Conservation (phyloP, 345 rosid species). For the Xanthoceras sorbifolium region DNA sequence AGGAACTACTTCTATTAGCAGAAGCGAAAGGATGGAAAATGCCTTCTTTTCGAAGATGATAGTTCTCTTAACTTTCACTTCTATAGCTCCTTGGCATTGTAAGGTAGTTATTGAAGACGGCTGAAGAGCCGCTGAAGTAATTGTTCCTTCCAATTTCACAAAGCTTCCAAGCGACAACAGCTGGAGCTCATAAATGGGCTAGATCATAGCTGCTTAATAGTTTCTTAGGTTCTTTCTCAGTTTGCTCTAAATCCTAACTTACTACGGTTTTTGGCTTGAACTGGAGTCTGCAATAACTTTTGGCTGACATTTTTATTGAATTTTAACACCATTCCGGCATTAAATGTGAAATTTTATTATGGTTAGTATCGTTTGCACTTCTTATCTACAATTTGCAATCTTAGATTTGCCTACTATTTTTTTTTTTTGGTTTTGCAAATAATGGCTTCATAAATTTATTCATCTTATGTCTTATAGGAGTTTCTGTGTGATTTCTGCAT, state of each 20-base stretch:
- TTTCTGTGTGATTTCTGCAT: not conserved
- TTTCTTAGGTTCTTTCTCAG: not conserved
- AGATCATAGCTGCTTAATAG: not conserved
- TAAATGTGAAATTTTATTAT: not conserved
- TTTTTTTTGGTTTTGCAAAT: not conserved
- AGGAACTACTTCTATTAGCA: not conserved
- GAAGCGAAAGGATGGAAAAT: not conserved
- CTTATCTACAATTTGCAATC: not conserved
- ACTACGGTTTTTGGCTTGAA: not conserved
- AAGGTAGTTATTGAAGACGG: not conserved
- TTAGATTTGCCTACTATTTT: not conserved
- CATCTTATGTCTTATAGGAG: not conserved
- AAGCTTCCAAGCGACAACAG: not conserved
- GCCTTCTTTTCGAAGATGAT: conserved; percentile 12
- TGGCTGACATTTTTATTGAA: not conserved
- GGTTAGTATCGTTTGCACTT: not conserved
- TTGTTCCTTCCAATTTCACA: not conserved
- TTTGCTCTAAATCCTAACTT: not conserved
- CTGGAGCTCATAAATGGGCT: not conserved
- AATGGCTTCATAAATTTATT: not conserved
- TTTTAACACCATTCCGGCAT: not conserved
- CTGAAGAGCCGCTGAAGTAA: not conserved
- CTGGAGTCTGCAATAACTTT: not conserved
- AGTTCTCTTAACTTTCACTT: not conserved
- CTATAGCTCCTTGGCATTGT: not conserved